Evolutionary conservation across 331 rosid genomes (phyloP), one percentile per base, ranked within the genome.

Genomic region (Pyrus hybrid): DNA sequence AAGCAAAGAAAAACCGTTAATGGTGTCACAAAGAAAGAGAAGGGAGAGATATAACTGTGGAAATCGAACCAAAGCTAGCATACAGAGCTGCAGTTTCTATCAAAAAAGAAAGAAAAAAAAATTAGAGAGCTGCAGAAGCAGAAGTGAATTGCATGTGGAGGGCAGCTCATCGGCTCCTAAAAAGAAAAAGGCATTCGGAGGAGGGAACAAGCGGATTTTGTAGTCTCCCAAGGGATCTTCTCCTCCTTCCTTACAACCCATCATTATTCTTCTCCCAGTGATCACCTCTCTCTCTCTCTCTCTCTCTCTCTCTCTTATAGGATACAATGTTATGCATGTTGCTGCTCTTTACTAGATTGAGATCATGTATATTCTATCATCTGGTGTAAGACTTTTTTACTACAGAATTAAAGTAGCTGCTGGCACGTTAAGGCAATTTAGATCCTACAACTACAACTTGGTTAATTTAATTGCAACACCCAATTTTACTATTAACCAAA

Each of bases 191-290:
- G 71, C 56, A 72, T 67, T 71, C 76, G 73, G 12, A 90, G 87
- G 91, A 91, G 91, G 87, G 91, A 91, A 88, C 93, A 88, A 77
- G 72, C 41, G 95, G 97, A 93, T 93, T 93, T 88, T 93, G 97
- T 93, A 91, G 86, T 87, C 77, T 80, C 85, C 93, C 98, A 84
- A 93, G 92, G 96, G 97, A 93, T 91, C 83, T 91, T 83, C 97
- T 83, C 82, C 62, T 78, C 85, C 85, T 76, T 77, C 78, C 88
- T 82, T 88, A 83, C 85, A 83, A 69, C 84, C 88, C 92, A 89
- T 84, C 87, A 89, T 88, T 85, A 91, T 85, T 91, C 92, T 74
- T 78, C 84, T 35, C 29, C 68, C 57, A 21, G 18, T 29, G 21
- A 63, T 13, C 18, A 28, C 67, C 8, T 18, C n/a, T 29, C 20